Percentiles rank a stretch among this genome's conserved stretches.
phyloP scores from a whole-genome alignment of 164 flowering plant species.

The Cinnamomum micranthum region DNA sequence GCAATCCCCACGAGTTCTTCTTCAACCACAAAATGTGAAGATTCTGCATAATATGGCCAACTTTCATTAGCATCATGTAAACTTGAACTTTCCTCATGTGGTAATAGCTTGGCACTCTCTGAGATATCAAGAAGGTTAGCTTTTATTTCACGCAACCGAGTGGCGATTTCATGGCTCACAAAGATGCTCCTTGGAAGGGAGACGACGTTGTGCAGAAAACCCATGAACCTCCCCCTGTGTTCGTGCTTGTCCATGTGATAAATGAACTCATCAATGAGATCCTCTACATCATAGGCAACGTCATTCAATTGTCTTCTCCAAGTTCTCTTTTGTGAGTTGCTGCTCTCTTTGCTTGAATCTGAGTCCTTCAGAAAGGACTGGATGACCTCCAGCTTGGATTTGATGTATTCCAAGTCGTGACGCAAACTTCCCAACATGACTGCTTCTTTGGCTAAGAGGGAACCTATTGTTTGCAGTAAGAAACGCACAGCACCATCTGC shows the following conservation, averaged over 20 bases:
- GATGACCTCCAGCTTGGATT: slow-evolving; percentile 26
- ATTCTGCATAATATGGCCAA: background rate
- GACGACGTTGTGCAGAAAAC: background rate
- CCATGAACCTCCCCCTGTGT: background rate
- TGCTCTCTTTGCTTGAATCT: background rate
- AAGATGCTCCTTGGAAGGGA: background rate
- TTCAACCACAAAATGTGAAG: slow-evolving; percentile 20
- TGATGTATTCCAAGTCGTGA: background rate
- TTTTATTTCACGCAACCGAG: background rate
- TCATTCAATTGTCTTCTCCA: background rate
- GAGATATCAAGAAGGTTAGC: background rate
- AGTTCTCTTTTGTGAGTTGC: background rate
- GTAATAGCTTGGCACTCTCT: background rate
- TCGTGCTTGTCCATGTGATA: background rate
- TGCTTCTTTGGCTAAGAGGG: background rate
- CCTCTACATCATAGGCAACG: background rate
- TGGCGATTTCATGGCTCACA: background rate
- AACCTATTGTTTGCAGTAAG: background rate
- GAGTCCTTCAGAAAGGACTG: slow-evolving; percentile 3
- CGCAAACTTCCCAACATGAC: background rate
- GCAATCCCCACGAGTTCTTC: slow-evolving; percentile 30
- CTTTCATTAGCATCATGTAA: background rate
- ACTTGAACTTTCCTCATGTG: background rate
- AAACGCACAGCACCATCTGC: background rate
- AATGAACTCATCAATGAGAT: slow-evolving; percentile 4